Conservation (phyloP, 192 early-diverging fungal species). For the Borealophlyctis nickersoniae region DNA sequence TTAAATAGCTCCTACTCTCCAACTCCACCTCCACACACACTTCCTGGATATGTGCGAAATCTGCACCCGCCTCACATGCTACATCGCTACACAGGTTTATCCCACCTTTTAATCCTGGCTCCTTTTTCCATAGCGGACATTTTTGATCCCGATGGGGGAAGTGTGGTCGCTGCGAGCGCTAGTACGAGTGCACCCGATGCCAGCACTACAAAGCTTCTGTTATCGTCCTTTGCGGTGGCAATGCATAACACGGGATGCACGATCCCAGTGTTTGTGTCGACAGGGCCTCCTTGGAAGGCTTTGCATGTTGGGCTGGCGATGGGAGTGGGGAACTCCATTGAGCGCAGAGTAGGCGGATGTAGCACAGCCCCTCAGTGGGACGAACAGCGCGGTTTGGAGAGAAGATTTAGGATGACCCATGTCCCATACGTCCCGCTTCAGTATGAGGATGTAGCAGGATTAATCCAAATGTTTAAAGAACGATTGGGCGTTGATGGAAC, state of each 20-base stretch:
- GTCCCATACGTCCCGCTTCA: slow-evolving; percentile 41
- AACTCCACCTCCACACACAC: not conserved
- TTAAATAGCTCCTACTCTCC: not conserved
- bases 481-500: slow-evolving; percentile 7
- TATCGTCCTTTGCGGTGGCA: slow-evolving; percentile 19
- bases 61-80: slow-evolving; percentile 3
- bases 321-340: not conserved
- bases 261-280: slow-evolving; percentile 32
- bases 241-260: slow-evolving; percentile 12
- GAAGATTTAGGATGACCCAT: slow-evolving; percentile 35
- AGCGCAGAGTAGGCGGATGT: too few species aligned
- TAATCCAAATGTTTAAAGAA: slow-evolving; percentile 20
- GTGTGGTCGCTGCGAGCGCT: not conserved
- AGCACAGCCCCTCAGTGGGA: not conserved
- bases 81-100: slow-evolving; percentile 22
- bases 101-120: slow-evolving; percentile 6
- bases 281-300: slow-evolving; percentile 31
- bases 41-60: not conserved
- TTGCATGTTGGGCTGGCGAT: slow-evolving; percentile 28
- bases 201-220: slow-evolving; percentile 16
- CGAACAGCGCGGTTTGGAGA: not conserved
- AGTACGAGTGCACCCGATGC: slow-evolving; percentile 20
- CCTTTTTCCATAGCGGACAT: slow-evolving; percentile 2
- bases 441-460: slow-evolving; percentile 15
- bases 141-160: not conserved